Evolutionary conservation across 305 asterid genomes (phyloP).

Genomic region (Nicotiana rustica): DNA sequence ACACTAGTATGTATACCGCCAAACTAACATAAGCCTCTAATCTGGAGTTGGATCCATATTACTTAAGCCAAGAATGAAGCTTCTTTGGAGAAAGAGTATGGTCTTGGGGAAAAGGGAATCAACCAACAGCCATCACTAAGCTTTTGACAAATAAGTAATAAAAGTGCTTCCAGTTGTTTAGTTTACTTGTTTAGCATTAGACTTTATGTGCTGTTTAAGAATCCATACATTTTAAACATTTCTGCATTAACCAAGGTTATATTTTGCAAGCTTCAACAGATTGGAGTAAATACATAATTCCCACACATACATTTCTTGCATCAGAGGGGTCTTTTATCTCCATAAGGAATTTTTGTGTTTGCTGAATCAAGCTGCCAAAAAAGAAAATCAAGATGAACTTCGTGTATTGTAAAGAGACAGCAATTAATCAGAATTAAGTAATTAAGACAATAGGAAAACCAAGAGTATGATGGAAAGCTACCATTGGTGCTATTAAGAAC

Average conservation of each 20-base stretch:
- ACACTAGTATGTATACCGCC: background rate
- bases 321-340: conserved; percentile 76
- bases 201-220: conserved; percentile 2
- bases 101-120: background rate
- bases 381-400: conserved; percentile 39
- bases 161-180: conserved; percentile 38
- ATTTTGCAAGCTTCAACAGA: conserved; percentile 10
- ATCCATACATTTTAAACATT: background rate
- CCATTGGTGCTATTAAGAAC: background rate
- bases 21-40: conserved; percentile 16
- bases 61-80: background rate
- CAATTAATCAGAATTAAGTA: background rate
- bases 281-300: conserved; percentile 16
- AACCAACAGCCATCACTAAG: background rate
- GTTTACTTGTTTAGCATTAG: conserved; percentile 23
- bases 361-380: conserved; percentile 80
- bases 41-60: conserved; percentile 15
- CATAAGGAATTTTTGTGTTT: conserved; percentile 79
- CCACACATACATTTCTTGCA: conserved; percentile 63
- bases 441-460: conserved; percentile 27
- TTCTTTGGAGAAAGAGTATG: conserved; percentile 20
- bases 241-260: background rate
- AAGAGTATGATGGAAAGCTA: conserved; percentile 30
- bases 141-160: conserved; percentile 26
- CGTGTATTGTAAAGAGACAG: background rate